phyloP scores from a whole-genome alignment of 2,329 filamentous ascomycete species.

The Fusarium sp. region DNA sequence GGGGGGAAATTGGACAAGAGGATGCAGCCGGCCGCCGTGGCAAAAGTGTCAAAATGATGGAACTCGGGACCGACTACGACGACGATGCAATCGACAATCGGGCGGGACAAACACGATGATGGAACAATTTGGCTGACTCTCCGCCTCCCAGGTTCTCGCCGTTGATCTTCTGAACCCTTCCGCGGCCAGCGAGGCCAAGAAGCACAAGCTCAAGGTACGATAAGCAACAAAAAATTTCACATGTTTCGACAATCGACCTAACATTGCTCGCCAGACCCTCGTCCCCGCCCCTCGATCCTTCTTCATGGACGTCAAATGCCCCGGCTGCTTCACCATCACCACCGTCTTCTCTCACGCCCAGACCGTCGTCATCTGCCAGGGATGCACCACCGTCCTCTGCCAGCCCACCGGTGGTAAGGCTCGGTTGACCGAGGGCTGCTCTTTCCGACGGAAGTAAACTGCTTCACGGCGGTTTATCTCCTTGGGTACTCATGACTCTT shows the following conservation, averaged over 20 bases:
- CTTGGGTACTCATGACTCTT: conserved; percentile 63
- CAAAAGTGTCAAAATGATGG: conserved; percentile 36
- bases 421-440: conserved; percentile 99
- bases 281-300: conserved; percentile 97
- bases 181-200: conserved; percentile 96
- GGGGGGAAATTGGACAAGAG: conserved; percentile 33
- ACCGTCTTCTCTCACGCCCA: conserved; percentile 99
- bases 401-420: conserved; percentile 99
- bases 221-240: conserved; percentile 28
- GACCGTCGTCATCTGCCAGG: conserved; percentile 99
- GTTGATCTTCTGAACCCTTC: conserved; percentile 99
- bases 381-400: conserved; percentile 99
- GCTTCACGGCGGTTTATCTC: conserved; percentile 59
- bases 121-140: conserved; percentile 60
- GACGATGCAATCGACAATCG: conserved; percentile 20
- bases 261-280: conserved; percentile 72
- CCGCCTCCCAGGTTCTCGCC: conserved; percentile 87
- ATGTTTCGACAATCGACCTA: conserved; percentile 35
- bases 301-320: conserved; percentile 99
- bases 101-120: conserved; percentile 28
- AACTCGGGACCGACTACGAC: conserved; percentile 21
- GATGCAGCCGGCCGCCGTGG: conserved; percentile 21
- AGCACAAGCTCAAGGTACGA: conserved; percentile 99
- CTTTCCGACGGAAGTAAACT: conserved; percentile 99
- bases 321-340: conserved; percentile 99